phyloP scores from a whole-genome alignment of 495 filamentous ascomycete genomes.

The Aspergillus avenaceus region DNA sequence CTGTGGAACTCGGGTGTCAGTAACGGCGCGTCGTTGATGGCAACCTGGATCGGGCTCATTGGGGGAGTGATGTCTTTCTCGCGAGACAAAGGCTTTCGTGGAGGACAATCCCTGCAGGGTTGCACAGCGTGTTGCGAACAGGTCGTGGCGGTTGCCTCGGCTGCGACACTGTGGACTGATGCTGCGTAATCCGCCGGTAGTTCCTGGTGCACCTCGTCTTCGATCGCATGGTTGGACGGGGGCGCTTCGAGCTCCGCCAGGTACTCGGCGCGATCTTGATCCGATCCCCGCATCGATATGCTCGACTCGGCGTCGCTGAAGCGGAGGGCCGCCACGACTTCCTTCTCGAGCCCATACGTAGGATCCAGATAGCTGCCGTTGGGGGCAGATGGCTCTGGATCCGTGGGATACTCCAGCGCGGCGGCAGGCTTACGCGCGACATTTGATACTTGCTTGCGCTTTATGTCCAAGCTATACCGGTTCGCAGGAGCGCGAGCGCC shows the following conservation, averaged over 20 bases:
- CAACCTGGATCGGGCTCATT: not conserved
- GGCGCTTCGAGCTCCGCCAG: not conserved
- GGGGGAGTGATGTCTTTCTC: not conserved
- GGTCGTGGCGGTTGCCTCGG: not conserved
- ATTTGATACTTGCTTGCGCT: slow-evolving; percentile 2
- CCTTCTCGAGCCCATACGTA: not conserved
- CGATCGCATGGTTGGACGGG: too few species aligned
- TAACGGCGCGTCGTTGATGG: not conserved
- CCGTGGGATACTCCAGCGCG: not conserved
- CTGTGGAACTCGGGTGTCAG: not conserved
- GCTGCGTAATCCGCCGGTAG: too few species aligned
- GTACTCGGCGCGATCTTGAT: not conserved
- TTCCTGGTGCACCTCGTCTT: too few species aligned
- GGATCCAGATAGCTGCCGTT: not conserved
- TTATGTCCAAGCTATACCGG: not conserved
- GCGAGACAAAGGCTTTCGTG: not conserved
- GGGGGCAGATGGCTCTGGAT: not conserved
- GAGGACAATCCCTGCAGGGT: not conserved
- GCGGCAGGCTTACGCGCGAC: not conserved
- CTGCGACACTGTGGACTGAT: not conserved
- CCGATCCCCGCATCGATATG: not conserved
- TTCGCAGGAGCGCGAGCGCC: not conserved
- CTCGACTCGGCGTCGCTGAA: not conserved
- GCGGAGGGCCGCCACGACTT: not conserved
- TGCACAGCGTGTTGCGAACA: too few species aligned